Percentiles rank a stretch among this genome's conserved stretches.
Conservation (phyloP, 768 basidiomycete species). For the Guyanaporus albipodus region DNA sequence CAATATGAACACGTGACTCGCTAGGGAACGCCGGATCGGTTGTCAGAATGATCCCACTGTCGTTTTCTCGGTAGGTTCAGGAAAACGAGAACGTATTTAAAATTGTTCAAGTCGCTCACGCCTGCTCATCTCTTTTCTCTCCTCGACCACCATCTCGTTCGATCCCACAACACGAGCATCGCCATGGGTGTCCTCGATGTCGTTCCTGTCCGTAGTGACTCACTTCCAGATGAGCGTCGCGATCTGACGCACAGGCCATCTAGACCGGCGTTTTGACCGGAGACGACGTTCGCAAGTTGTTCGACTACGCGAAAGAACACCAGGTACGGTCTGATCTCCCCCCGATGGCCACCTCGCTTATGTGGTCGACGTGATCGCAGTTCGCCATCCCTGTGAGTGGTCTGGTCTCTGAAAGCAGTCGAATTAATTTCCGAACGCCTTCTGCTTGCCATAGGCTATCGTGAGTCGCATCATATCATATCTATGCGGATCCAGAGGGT, state of each 20-base stretch:
- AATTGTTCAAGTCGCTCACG: background rate
- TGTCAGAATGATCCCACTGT: background rate
- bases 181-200: constrained; percentile 80
- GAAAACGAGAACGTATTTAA: constrained; percentile 2
- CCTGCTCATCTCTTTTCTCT: background rate
- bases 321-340: constrained; percentile 54
- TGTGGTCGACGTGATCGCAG: constrained; percentile 33
- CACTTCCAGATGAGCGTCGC: background rate
- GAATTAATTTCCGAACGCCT: background rate
- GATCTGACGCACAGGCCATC: constrained; percentile 6
- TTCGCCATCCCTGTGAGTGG: constrained; percentile 80
- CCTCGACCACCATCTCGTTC: constrained; percentile 9
- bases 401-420: background rate
- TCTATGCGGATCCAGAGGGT: background rate
- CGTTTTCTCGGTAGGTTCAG: constrained; percentile 13
- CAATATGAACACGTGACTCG: constrained; percentile 15
- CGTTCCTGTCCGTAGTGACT: constrained; percentile 62
- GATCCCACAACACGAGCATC: constrained; percentile 4
- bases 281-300: constrained; percentile 90
- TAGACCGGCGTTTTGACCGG: constrained; percentile 95
- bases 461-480: constrained; percentile 44
- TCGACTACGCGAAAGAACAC: constrained; percentile 88
- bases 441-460: constrained; percentile 52
- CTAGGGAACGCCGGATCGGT: constrained; percentile 1
- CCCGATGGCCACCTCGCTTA: background rate